A percentile compares a stretch with the other conserved stretches of the same genome.
Evolutionary conservation across 768 basidiomycete species (phyloP).

Genomic region (Lactifluus hygrophoroides): DNA sequence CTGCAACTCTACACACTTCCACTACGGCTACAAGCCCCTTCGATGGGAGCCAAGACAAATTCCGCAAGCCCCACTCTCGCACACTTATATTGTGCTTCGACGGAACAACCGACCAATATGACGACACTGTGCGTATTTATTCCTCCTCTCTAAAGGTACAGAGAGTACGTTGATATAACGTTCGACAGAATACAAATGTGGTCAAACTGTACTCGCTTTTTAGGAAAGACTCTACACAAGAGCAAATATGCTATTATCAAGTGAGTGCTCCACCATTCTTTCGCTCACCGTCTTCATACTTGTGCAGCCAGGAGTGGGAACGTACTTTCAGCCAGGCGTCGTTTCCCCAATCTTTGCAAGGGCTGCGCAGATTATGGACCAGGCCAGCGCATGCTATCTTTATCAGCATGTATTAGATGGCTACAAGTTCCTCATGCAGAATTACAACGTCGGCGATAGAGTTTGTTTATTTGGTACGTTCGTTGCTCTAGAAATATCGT

Average conservation of each 20-base stretch:
- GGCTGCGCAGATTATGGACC: slow-evolving; percentile 53
- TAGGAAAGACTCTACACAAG: slow-evolving; percentile 29
- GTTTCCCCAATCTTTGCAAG: slow-evolving; percentile 53
- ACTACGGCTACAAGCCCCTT: no score
- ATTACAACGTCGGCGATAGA: slow-evolving; percentile 62
- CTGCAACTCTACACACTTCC: no score
- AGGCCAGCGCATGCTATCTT: slow-evolving; percentile 71
- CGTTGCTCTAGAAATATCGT: no score
- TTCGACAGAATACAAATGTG: slow-evolving; percentile 34
- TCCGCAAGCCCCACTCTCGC: no score
- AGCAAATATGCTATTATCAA: slow-evolving; percentile 57
- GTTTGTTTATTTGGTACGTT: slow-evolving; percentile 61
- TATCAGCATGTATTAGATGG: slow-evolving; percentile 66
- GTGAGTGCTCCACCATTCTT: slow-evolving; percentile 29
- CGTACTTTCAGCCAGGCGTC: slow-evolving; percentile 53
- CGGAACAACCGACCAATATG: slow-evolving; percentile 15
- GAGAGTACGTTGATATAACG: neutral
- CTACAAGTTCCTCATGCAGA: slow-evolving; percentile 73
- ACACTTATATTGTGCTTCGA: slow-evolving; percentile 19
- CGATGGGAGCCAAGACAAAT: no score
- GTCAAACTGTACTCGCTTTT: slow-evolving; percentile 32
- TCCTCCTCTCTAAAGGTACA: no score
- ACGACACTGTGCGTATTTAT: neutral
- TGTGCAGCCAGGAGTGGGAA: slow-evolving; percentile 37
- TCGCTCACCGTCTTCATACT: neutral